phyloP scores from a whole-genome alignment of 2,329 filamentous ascomycete species.

The Daldinia eschscholtzii region DNA sequence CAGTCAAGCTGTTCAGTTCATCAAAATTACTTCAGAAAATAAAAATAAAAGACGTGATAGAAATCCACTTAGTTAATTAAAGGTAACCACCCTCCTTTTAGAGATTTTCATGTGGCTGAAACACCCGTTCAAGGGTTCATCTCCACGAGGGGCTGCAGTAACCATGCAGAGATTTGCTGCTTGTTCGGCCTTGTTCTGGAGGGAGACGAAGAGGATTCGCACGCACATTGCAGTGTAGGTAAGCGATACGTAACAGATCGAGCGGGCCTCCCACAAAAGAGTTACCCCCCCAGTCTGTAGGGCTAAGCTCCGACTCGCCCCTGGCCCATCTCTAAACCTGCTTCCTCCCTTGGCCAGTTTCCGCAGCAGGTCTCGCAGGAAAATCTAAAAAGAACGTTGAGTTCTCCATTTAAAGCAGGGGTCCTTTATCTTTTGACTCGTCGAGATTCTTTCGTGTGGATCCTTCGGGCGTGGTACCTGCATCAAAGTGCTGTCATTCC shows the following conservation, averaged over 20 bases:
- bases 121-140: slow-evolving; percentile 39
- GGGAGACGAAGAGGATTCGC: slow-evolving; percentile 40
- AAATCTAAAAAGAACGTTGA: slow-evolving; percentile 29
- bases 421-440: slow-evolving; percentile 26
- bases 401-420: slow-evolving; percentile 18
- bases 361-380: slow-evolving; percentile 24
- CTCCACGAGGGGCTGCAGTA: slow-evolving; percentile 38
- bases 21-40: not conserved
- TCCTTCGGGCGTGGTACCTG: slow-evolving; percentile 47
- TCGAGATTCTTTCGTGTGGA: slow-evolving; percentile 40
- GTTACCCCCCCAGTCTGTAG: slow-evolving; percentile 2
- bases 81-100: slow-evolving; percentile 34
- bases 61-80: slow-evolving; percentile 36
- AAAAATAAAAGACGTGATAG: slow-evolving; percentile 27
- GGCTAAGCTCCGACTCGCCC: slow-evolving; percentile 29
- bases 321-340: slow-evolving; percentile 21
- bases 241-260: slow-evolving; percentile 41
- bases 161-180: slow-evolving; percentile 34
- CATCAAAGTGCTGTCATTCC: slow-evolving; percentile 43
- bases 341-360: slow-evolving; percentile 28
- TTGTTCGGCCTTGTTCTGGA: slow-evolving; percentile 38
- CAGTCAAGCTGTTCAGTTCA: not conserved
- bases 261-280: slow-evolving; percentile 36
- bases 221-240: slow-evolving; percentile 41
- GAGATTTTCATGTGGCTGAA: slow-evolving; percentile 40